Evolutionary conservation across 805 yeast species (phyloP), one percentile per base, ranked within the genome.

Genomic region (Tetrapisispora arboricola): DNA sequence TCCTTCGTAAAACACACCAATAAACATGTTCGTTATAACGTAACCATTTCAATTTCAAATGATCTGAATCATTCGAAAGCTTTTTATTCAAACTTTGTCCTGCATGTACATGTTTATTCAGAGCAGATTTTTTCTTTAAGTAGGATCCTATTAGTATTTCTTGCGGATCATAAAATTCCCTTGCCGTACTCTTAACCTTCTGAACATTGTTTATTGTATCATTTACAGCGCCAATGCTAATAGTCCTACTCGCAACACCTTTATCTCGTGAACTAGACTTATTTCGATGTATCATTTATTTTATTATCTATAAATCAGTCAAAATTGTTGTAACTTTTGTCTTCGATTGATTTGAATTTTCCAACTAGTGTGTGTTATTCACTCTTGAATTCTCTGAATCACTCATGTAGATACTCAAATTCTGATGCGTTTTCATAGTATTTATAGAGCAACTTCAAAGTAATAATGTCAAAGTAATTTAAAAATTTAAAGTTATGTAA

Each of bases 1-100:
- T 47, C 26, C 44, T 39, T 31, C 56, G 40, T 16, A 52, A 38
- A 10, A 52, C 56, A 38, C 53, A 52, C 56, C 56, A 52, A 34
- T 43, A 50, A n/a, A 34, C 36, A 17, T 28, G 13, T 12, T 28
- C 32, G 16, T 22, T 13, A 27, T 40, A 38, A 21, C 37, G 36
- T 9, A 29, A 21, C 43, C 43, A 40, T 30, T 33, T 29, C 11
- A 18, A 21, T 12, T 36, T 34, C 21, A 8, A 18, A 26, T 36
- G 39, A 28, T 36, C 29, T 21, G 6, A 19, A 36, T 24, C 39
- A 21, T 12, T 28, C 9, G 33, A 17, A 24, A 29, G 28, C 9
- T 18, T 36, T 15, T 29, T 36, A 28, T 15, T 12, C 12, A 20
- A 19, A n/a, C 12, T 18, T 11, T 18, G 15, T n/a, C 17, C n/a